Evolutionary conservation across 345 rosid species (phyloP), one percentile per base, ranked within the genome.

Genomic region (Euphorbia lathyris): DNA sequence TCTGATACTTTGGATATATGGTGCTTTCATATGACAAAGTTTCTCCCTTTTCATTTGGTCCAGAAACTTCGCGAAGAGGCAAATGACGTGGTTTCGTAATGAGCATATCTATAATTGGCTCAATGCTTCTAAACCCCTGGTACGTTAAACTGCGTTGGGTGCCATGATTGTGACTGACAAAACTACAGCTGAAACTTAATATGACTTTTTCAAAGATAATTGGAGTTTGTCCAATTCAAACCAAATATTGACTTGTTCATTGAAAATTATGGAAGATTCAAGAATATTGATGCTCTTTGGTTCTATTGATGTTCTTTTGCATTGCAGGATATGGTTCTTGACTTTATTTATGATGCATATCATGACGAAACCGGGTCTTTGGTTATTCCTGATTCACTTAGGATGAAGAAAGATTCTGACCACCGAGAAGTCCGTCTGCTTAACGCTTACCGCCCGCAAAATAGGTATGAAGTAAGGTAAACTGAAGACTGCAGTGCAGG

Each of bases 31-130:
- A 22, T 10, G 10, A 23, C 4, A 29, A 40, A 40, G 17, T 66
- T 70, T n/a, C 58, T 29, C 36, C 67, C 76, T 62, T 60, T 72
- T 38, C 55, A 43, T 25, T 64, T 64, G 34, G 22, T 45, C 70
- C 83, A 91, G 98, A 82, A 94, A 94, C 79, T 91, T 94, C 83
- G 97, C 96, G 4, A 91, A 93, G 79, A 80, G 96, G 80, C 98
- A 94, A 79, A 76, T 91, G 85, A 94, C 98, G 47, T 94, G 98
- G 98, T 91, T 91, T 55, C 83, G 95, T 38, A 86, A 77, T 75
- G 98, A 91, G 79, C 86, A 73, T 55, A 85, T 88, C 69, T 94
- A 94, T 82, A 86, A 91, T 50, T 94, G 98, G 98, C 89, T 94
- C 32, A 77, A 91, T 79, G 98, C 97, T 75, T 88, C 98, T 60